Evolutionary conservation across 176 grass and related monocot species (phyloP), one percentile per base, ranked within the genome.

Genomic region (Paspalum vaginatum): DNA sequence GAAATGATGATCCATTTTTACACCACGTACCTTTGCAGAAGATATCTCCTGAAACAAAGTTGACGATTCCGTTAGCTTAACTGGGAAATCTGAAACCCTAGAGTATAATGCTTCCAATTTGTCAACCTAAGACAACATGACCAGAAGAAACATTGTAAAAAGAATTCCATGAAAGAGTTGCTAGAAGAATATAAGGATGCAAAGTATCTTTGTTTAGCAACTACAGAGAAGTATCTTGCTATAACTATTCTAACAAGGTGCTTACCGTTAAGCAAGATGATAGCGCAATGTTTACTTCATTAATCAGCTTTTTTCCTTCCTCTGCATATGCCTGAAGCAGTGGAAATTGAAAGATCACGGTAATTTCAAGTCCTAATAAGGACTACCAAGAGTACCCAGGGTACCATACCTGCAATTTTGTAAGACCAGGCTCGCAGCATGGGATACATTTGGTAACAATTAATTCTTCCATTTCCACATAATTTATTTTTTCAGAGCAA

Each of bases 11-110:
- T 14, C 43, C 9, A 55, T 79, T 70, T n/a, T 50, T 39, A 38
- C 40, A 53, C 18, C 73, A 85, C 21, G 80, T 88, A 97, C 94
- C 94, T 94, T 97, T 74, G 87, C 89, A 85, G 77, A 90, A 88
- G 94, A 88, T 65, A 97, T 82, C 73, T 87, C 83, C 85, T 62
- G 68, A 59, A 42, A 82, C 78, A 97, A 79, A 40, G 53, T 85
- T 37, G 79, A 74, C 61, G 73, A 75, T 83, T 90, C 74, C 48
- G 24, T 74, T 60, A 97, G 68, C 64, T 81, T 72, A 83, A 97
- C 76, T 11, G 94, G 89, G 68, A 92, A 97, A 67, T 90, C 76
- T 37, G 75, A 76, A 68, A 76, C 79, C 74, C 82, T 87, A 12
- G 74, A 78, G 77, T 88, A 81, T 46, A 97, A 71, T 41, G 24